Percentiles rank a stretch among this genome's conserved stretches.
phyloP scores from a whole-genome alignment of 192 early-diverging fungal species.

The Mortierella antarctica region DNA sequence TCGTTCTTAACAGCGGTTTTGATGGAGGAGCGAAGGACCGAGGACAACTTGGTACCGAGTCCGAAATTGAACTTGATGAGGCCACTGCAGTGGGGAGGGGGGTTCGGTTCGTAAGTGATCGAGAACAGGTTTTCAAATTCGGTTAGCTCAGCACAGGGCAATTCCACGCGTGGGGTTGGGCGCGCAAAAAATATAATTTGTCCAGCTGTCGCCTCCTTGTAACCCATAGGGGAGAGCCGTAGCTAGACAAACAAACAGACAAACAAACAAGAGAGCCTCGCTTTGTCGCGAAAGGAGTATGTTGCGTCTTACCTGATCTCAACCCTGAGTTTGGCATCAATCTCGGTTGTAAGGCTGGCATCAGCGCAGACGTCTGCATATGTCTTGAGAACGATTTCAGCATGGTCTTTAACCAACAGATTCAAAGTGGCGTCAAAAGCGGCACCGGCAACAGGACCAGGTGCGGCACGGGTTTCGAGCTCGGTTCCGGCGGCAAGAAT shows the following conservation, averaged over 20 bases:
- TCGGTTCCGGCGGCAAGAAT: not conserved
- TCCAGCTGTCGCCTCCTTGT: no score
- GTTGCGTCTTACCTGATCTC: constrained; percentile 15
- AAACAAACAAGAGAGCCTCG: not conserved
- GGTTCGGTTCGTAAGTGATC: no score
- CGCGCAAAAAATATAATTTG: no score
- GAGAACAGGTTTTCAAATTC: not conserved
- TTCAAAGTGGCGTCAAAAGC: constrained; percentile 25
- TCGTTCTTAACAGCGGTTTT: constrained; percentile 16
- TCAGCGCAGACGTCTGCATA: constrained; percentile 34
- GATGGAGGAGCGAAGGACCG: constrained; percentile 23
- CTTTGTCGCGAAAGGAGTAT: no score
- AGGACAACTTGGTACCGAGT: constrained; percentile 17
- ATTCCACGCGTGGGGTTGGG: no score
- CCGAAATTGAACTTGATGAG: constrained; percentile 30
- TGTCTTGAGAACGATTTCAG: constrained; percentile 25
- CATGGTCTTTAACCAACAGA: constrained; percentile 24
- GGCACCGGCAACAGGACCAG: not conserved
- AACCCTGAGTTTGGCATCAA: constrained; percentile 13
- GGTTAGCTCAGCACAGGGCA: not conserved
- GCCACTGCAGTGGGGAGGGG: no score
- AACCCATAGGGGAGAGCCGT: no score
- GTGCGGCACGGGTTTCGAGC: constrained; percentile 8
- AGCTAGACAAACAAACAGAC: not conserved
- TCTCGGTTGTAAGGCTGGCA: constrained; percentile 6